These are phyloP conservation scores for Pisolithus orientalis DNA, from an alignment of 768 basidiomycete genomes.

Conservation along the genomic window DNA sequence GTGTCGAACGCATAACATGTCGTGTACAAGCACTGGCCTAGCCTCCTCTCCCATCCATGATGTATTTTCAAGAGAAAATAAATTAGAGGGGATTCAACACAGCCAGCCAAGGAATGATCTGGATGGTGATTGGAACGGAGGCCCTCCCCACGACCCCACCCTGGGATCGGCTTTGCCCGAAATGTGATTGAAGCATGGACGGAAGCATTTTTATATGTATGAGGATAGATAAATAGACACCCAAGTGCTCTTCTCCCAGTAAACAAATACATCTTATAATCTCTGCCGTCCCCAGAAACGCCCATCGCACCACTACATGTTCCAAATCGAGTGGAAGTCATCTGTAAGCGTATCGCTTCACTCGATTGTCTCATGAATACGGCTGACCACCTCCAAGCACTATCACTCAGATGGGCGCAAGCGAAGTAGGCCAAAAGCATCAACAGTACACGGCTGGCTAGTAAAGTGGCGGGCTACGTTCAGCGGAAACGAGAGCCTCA, in stretches of 20 bases:
- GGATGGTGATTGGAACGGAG: not conserved
- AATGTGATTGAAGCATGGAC: not conserved
- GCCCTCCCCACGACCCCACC: no score
- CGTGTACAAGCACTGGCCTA: not conserved
- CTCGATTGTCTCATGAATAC: not conserved
- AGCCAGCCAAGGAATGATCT: not conserved
- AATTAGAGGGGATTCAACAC: not conserved
- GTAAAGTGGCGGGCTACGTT: constrained; percentile 75
- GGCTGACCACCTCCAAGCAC: constrained; percentile 12
- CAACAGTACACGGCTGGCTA: constrained; percentile 69
- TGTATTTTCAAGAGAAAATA: not conserved
- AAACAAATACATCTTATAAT: constrained; percentile 2
- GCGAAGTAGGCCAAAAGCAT: constrained; percentile 46
- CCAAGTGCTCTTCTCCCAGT: not conserved
- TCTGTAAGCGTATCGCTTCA: constrained; percentile 17
- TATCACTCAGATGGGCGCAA: constrained; percentile 34
- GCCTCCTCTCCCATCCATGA: not conserved
- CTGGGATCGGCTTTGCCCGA: not conserved
- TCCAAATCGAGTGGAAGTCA: constrained; percentile 30
- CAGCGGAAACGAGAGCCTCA: constrained; percentile 51
- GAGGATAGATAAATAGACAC: not conserved
- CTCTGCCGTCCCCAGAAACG: constrained; percentile 1
- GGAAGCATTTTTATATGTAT: not conserved
- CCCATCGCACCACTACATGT: constrained; percentile 9
- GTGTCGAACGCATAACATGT: not conserved